These are phyloP conservation scores for Pseudocercospora fuligena DNA, from an alignment of 2,329 filamentous ascomycete genomes.

Conservation along the genomic window DNA sequence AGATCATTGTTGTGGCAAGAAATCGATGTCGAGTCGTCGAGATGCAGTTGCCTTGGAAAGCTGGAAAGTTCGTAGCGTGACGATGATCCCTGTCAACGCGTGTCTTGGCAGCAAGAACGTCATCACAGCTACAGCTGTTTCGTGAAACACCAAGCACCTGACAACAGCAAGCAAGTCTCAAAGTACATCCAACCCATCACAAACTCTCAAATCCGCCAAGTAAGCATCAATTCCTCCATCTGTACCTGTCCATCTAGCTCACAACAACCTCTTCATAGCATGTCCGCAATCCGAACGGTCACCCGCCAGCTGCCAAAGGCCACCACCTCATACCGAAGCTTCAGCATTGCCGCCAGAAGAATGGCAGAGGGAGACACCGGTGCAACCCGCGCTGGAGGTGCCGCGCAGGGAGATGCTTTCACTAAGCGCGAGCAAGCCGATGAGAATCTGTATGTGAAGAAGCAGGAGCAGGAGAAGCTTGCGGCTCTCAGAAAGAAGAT, in stretches of 20 bases:
- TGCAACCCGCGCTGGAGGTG: constrained; percentile 47
- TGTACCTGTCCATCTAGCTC: constrained; percentile 12
- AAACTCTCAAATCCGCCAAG: constrained; percentile 9
- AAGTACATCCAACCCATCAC: constrained; percentile 4
- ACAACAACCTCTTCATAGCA: constrained; percentile 21
- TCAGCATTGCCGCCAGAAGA: constrained; percentile 49
- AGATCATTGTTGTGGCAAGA: background rate
- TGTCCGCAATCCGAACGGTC: constrained; percentile 39
- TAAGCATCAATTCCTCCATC: constrained; percentile 13
- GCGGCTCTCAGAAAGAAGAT: constrained; percentile 44
- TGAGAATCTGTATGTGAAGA: constrained; percentile 82
- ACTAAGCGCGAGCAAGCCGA: constrained; percentile 85
- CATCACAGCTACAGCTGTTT: background rate
- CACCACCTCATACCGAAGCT: constrained; percentile 43
- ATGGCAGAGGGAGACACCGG: constrained; percentile 53
- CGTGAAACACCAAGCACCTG: constrained; percentile 3
- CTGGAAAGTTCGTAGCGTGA: constrained; percentile 2
- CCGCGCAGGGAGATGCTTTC: constrained; percentile 77
- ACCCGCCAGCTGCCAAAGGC: constrained; percentile 47
- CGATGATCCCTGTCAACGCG: constrained; percentile 1
- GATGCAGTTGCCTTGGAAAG: constrained; percentile 7
- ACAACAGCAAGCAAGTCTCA: constrained; percentile 7
- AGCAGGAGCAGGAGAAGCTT: constrained; percentile 86
- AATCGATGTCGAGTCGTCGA: background rate
- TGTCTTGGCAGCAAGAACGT: background rate